phyloP scores from a whole-genome alignment of 2,329 filamentous ascomycete genomes.

The Alternaria novae-zelandiae region DNA sequence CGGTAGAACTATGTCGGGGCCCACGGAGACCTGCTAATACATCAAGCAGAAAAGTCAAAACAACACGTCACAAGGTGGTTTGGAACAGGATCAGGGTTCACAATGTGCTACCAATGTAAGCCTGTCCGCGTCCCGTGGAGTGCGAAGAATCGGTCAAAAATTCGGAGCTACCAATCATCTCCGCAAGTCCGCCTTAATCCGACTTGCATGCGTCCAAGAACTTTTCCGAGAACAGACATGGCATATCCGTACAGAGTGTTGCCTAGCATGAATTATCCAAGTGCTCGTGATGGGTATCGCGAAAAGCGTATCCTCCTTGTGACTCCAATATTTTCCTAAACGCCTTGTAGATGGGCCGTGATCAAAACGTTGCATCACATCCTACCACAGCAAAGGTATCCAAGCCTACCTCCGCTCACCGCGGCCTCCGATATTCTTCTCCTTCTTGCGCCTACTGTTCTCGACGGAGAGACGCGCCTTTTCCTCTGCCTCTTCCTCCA shows the following conservation, averaged over 20 bases:
- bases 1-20: background rate
- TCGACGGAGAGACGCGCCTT: constrained; percentile 65
- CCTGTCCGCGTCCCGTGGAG: background rate
- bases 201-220: background rate
- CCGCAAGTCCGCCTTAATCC: background rate
- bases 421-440: constrained; percentile 54
- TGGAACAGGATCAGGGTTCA: background rate
- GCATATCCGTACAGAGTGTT: background rate
- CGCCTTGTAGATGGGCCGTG: background rate
- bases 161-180: background rate
- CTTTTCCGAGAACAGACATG: background rate
- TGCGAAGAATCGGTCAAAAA: background rate
- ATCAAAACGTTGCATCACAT: background rate
- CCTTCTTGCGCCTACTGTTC: constrained; percentile 47
- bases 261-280: background rate
- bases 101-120: background rate
- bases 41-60: background rate
- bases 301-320: background rate
- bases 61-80: background rate
- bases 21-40: background rate
- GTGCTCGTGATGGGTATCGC: background rate
- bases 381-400: background rate
- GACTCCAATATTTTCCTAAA: background rate
- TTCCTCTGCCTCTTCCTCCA: constrained; percentile 70
- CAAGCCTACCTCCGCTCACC: constrained; percentile 46